Evolutionary conservation across 495 filamentous ascomycete species (phyloP).

Genomic region (Tetracladium marchalianum): DNA sequence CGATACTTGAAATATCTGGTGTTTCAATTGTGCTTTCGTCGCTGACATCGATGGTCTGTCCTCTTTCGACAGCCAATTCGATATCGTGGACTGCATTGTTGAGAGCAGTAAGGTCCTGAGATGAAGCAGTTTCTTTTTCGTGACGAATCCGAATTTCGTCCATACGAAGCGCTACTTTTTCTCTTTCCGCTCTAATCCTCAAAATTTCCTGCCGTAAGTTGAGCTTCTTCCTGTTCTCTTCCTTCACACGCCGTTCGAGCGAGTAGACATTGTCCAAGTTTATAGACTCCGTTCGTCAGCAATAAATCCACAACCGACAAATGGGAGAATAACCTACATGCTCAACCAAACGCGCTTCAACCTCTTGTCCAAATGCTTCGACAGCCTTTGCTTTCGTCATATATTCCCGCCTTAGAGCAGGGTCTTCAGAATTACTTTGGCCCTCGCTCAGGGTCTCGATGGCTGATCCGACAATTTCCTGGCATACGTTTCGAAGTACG

Average conservation of each 20-base stretch:
- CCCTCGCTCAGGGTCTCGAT: constrained; percentile 34
- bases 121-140: constrained; percentile 35
- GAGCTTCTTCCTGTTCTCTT: constrained; percentile 54
- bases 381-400: constrained; percentile 52
- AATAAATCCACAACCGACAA: constrained; percentile 15
- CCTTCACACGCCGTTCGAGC: constrained; percentile 50
- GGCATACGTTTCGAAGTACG: constrained; percentile 58
- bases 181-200: constrained; percentile 50
- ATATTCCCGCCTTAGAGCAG: constrained; percentile 38
- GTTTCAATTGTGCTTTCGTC: neutral
- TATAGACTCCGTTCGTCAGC: constrained; percentile 30
- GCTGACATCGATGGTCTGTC: neutral
- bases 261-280: constrained; percentile 56
- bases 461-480: constrained; percentile 50
- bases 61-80: constrained; percentile 34
- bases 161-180: constrained; percentile 57
- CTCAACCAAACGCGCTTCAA: constrained; percentile 53
- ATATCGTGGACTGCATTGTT: constrained; percentile 46
- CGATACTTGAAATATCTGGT: constrained; percentile 29
- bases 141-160: constrained; percentile 58
- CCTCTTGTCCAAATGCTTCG: constrained; percentile 57
- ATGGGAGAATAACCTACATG: constrained; percentile 31
- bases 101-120: constrained; percentile 36
- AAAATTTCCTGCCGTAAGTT: constrained; percentile 55
- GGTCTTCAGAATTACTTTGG: constrained; percentile 26